phyloP scores from a whole-genome alignment of 2,329 filamentous ascomycete genomes.

The Aureobasidium sp. region DNA sequence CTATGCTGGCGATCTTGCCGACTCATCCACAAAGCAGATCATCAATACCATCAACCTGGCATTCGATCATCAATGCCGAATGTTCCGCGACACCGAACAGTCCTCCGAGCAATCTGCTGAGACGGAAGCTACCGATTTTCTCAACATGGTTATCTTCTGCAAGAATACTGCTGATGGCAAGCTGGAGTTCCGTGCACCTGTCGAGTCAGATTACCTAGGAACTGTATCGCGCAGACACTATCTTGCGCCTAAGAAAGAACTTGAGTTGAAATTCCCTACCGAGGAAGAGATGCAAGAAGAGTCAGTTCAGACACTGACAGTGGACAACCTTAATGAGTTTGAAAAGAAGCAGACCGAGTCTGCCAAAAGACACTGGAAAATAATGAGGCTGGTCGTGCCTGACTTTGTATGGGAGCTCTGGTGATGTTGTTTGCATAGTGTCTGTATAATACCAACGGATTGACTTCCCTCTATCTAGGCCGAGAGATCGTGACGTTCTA shows the following conservation, averaged over 20 bases:
- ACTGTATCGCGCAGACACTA: slow-evolving; percentile 65
- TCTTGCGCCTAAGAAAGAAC: slow-evolving; percentile 65
- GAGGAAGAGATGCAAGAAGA: slow-evolving; percentile 33
- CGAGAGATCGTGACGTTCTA: not conserved
- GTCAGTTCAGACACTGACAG: slow-evolving; percentile 46
- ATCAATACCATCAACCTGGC: slow-evolving; percentile 74
- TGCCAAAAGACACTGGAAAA: slow-evolving; percentile 78
- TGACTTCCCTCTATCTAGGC: not conserved
- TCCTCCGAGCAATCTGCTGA: not conserved
- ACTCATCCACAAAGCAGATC: slow-evolving; percentile 69
- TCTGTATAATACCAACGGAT: not conserved
- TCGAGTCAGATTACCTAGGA: slow-evolving; percentile 59
- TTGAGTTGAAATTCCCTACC: slow-evolving; percentile 41
- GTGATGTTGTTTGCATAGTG: slow-evolving; percentile 44
- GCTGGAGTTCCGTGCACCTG: slow-evolving; percentile 59
- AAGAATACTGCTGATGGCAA: slow-evolving; percentile 20
- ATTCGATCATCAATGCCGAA: slow-evolving; percentile 75
- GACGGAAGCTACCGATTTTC: slow-evolving; percentile 56
- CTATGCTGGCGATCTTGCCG: slow-evolving; percentile 81
- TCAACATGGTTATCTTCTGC: slow-evolving; percentile 96
- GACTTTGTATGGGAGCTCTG: slow-evolving; percentile 77
- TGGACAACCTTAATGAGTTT: slow-evolving; percentile 60
- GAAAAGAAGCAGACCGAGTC: slow-evolving; percentile 66
- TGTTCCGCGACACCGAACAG: slow-evolving; percentile 72
- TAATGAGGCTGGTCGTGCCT: slow-evolving; percentile 84